Evolutionary conservation across 2,329 filamentous ascomycete species (phyloP).

Genomic region (Neurospora sp.): DNA sequence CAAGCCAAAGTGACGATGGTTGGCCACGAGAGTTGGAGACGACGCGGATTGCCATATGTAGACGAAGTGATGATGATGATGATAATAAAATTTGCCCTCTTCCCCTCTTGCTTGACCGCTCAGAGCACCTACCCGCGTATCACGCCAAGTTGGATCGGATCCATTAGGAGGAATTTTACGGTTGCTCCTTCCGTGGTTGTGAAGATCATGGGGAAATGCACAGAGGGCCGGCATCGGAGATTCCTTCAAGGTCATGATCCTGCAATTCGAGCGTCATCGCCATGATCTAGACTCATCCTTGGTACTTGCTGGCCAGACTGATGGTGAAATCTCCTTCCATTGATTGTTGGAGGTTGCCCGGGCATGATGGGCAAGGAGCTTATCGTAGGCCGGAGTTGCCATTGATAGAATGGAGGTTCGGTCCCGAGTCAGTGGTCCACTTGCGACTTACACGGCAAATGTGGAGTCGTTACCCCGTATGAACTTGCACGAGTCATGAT

Average conservation of each 20-base stretch:
- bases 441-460: background rate
- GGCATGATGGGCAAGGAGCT: background rate
- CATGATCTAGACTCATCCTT: background rate
- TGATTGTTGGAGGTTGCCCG: background rate
- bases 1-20: background rate
- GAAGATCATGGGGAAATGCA: background rate
- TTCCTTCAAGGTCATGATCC: background rate
- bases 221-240: background rate
- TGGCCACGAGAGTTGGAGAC: background rate
- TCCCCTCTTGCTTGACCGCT: background rate
- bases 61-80: background rate
- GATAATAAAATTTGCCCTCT: background rate
- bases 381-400: background rate
- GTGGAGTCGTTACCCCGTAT: background rate
- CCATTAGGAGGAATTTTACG: background rate
- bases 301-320: background rate
- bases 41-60: background rate
- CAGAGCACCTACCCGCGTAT: background rate
- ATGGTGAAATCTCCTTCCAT: background rate
- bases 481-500: background rate
- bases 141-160: background rate
- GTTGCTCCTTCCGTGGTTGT: background rate
- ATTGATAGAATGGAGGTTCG: background rate
- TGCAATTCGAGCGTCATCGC: background rate
- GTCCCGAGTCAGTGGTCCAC: background rate